Evolutionary conservation across 768 basidiomycete genomes (phyloP), one percentile per base, ranked within the genome.

Genomic region (Lyophyllum decastes): DNA sequence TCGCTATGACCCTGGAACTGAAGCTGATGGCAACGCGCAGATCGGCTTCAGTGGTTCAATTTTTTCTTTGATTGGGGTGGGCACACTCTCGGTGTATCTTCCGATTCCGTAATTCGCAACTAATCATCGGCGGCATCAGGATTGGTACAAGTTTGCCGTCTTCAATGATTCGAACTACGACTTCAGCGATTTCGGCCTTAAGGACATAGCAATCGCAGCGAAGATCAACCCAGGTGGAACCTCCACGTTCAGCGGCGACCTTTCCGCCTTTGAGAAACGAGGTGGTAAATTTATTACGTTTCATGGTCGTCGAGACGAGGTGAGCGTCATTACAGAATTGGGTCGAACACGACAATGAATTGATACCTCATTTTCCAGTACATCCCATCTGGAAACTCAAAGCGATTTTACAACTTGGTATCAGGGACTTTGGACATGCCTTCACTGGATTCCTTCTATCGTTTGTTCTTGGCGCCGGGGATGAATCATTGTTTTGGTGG

Each of bases 221-320:
- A 41, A 10, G 17, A 41, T 41, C 40, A 19, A 41, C 40, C 40
- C 40, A 34, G 57, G 55, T 27, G 52, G 55, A 21, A 59, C 59
- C 14, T 30, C 34, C 9, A 57, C 61, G 1, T 62, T 55, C 41
- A 50, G 16, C 33, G 57, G 58, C n/a, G 41, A 59, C 34, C 44
- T 62, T 4, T 52, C 58, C 0, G 51, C 48, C 2, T 62, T 62
- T 40, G 24, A 56, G 30, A 46, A 51, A 16, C 54, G 55, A 6
- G 58, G 58, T 8, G 61, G 58, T 1, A 62, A 57, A 26, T 57
- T 62, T 30, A 30, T 62, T 30, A 57, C 61, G 16, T 62, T 54
- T 27, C 61, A 62, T 24, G 40, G 40, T 10, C 40, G 40, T 41
- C 40, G 40, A n/a, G 40, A 41, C 16, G 3, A 41, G 40, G 40